Percentiles rank a stretch among this genome's conserved stretches.
Evolutionary conservation across 768 basidiomycete genomes (phyloP).

Genomic region (Russula dissimulans): DNA sequence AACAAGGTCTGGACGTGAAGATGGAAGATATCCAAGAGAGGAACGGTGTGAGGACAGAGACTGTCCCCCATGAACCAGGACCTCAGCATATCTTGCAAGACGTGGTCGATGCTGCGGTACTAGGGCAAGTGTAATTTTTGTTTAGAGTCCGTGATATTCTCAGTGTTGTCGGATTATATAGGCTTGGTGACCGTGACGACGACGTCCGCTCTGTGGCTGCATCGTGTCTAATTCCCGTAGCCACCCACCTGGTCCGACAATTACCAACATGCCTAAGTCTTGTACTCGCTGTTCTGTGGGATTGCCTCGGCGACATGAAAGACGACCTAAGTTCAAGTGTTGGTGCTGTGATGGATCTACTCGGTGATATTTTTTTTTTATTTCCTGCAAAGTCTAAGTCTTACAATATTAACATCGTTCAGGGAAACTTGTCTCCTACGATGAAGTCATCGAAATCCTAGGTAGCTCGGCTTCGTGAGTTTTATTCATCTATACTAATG

Average conservation of each 20-base stretch:
- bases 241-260: conserved; percentile 65
- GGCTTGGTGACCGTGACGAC: conserved; percentile 85
- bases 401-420: background rate
- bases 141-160: background rate
- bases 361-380: conserved; percentile 43
- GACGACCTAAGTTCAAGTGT: conserved; percentile 96
- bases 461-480: conserved; percentile 64
- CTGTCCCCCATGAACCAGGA: conserved; percentile 9
- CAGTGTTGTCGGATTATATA: conserved; percentile 25
- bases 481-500: background rate
- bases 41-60: conserved; percentile 27
- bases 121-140: conserved; percentile 53
- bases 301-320: conserved; percentile 84
- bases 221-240: conserved; percentile 83
- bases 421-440: conserved; percentile 80
- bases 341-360: conserved; percentile 92
- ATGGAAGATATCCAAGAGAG: conserved; percentile 16
- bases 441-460: conserved; percentile 68
- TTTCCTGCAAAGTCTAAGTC: background rate
- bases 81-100: conserved; percentile 59
- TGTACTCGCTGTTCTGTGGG: conserved; percentile 83
- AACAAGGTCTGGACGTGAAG: background rate
- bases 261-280: conserved; percentile 62
- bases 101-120: conserved; percentile 82
- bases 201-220: conserved; percentile 96